These are phyloP conservation scores for Leccinum disarticulatum DNA, from an alignment of 768 basidiomycete species.

Conservation along the genomic window DNA sequence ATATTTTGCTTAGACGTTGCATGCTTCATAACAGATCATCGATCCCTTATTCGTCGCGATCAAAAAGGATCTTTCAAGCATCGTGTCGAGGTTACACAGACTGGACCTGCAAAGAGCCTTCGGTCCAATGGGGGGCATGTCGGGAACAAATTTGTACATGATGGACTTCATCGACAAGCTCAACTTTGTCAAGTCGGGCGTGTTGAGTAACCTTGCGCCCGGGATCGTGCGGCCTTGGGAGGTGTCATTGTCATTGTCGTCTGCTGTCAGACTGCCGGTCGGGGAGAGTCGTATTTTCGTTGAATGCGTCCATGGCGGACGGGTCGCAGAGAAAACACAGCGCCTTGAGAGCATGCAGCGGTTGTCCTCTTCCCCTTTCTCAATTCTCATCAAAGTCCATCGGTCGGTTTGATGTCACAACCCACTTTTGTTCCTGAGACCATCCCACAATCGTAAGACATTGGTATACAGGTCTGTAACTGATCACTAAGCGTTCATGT, in stretches of 20 bases:
- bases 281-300: constrained; percentile 87
- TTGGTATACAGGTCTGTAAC: no score
- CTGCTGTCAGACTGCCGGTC: constrained; percentile 46
- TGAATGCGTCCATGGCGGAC: constrained; percentile 75
- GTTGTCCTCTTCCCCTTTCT: constrained; percentile 19
- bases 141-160: constrained; percentile 76
- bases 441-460: no score
- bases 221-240: constrained; percentile 78
- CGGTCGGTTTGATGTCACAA: constrained; percentile 38
- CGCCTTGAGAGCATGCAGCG: constrained; percentile 78
- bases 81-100: constrained; percentile 81
- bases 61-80: constrained; percentile 76
- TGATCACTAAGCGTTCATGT: no score
- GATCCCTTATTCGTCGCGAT: constrained; percentile 68
- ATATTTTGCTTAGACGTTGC: not conserved
- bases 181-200: constrained; percentile 72
- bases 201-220: constrained; percentile 75
- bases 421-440: constrained; percentile 75
- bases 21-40: constrained; percentile 41
- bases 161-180: constrained; percentile 77
- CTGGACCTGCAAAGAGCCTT: constrained; percentile 75
- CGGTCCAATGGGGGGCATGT: constrained; percentile 58
- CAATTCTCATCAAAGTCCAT: not conserved
- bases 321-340: constrained; percentile 57
- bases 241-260: not conserved